Conservation (phyloP, 2,329 filamentous ascomycete genomes). For the Colletotrichum gigasporum region DNA sequence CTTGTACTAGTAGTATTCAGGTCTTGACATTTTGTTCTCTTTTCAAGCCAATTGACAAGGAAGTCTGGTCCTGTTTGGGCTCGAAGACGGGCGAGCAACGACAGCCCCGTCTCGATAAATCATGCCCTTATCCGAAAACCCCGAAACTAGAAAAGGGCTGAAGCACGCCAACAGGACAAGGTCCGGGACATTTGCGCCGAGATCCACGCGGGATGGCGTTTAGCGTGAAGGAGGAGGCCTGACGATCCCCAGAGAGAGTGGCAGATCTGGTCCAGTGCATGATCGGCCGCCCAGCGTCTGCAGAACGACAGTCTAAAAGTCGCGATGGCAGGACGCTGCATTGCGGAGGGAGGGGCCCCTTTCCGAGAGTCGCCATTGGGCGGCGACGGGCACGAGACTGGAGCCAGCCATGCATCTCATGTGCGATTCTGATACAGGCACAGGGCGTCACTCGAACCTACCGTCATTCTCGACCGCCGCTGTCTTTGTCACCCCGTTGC, state of each 20-base stretch:
- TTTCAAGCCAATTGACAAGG: conserved; percentile 13
- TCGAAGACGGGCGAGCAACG: background rate
- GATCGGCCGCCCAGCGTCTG: background rate
- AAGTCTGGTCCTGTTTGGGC: background rate
- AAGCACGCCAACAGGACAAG: background rate
- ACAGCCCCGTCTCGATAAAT: background rate
- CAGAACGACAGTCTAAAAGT: background rate
- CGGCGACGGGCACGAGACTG: background rate
- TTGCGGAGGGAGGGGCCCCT: background rate
- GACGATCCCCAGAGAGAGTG: conserved; percentile 1
- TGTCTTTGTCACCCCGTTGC: background rate
- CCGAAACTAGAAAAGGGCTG: background rate
- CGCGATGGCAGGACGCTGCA: conserved; percentile 1
- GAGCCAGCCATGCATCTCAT: background rate
- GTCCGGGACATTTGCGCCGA: background rate
- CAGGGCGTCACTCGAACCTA: conserved; percentile 3
- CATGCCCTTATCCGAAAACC: background rate
- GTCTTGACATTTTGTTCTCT: background rate
- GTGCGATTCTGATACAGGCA: background rate
- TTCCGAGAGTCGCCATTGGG: background rate
- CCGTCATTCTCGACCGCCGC: background rate
- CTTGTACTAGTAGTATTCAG: no score
- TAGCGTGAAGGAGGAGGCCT: background rate
- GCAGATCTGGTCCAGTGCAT: conserved; percentile 5
- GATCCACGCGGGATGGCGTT: background rate